Conservation (phyloP, 2,329 filamentous ascomycete genomes). For the Aspergillus japonicus region DNA sequence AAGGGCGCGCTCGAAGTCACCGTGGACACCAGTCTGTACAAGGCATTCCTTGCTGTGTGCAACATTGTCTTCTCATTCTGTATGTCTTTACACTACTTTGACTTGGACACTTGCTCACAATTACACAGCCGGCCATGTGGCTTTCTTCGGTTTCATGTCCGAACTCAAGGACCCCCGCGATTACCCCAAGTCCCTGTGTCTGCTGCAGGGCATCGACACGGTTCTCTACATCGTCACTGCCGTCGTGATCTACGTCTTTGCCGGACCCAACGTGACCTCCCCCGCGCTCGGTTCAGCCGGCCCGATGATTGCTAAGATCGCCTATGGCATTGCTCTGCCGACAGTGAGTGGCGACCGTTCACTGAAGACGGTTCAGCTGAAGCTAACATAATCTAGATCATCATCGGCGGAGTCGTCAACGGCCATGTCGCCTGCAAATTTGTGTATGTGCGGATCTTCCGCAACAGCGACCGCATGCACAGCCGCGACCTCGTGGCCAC, state of each 20-base stretch:
- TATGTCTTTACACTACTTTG: too few species aligned
- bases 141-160: slow-evolving; percentile 63
- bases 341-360: slow-evolving; percentile 41
- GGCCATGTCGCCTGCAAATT: slow-evolving; percentile 64
- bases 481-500: slow-evolving; percentile 50
- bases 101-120: slow-evolving; percentile 28
- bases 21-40: slow-evolving; percentile 46
- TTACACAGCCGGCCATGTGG: slow-evolving; percentile 56
- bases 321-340: slow-evolving; percentile 65
- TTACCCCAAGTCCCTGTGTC: slow-evolving; percentile 60
- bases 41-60: slow-evolving; percentile 58
- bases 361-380: background rate
- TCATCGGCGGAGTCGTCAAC: slow-evolving; percentile 68
- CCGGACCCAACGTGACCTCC: slow-evolving; percentile 58
- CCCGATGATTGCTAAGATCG: slow-evolving; percentile 56
- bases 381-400: slow-evolving; percentile 43
- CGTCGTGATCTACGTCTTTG: slow-evolving; percentile 65
- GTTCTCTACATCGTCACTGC: slow-evolving; percentile 64
- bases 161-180: slow-evolving; percentile 61
- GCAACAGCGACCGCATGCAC: slow-evolving; percentile 53
- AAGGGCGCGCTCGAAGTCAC: slow-evolving; percentile 31
- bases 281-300: slow-evolving; percentile 65
- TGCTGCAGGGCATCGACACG: slow-evolving; percentile 58
- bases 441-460: slow-evolving; percentile 62
- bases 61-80: slow-evolving; percentile 70